phyloP scores from a whole-genome alignment of 1,284 basidiomycete genomes.

The Apiotrichum porosum region DNA sequence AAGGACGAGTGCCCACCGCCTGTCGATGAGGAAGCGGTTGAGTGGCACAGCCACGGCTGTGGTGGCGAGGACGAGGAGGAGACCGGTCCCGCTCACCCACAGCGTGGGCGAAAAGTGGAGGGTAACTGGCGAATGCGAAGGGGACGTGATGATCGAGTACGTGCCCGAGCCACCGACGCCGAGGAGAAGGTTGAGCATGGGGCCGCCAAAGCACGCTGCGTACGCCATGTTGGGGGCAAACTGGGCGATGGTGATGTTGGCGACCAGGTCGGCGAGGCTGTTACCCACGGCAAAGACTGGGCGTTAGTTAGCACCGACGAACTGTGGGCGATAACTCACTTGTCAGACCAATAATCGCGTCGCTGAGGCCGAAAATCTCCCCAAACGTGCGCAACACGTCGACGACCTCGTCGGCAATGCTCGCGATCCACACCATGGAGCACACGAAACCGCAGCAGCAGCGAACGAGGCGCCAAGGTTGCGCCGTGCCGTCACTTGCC shows the following conservation, averaged over 20 bases:
- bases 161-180: conserved; percentile 47
- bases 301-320: conserved; percentile 3
- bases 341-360: conserved; percentile 92
- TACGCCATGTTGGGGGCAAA: conserved; percentile 50
- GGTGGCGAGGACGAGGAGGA: conserved; percentile 65
- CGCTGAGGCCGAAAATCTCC: conserved; percentile 87
- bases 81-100: conserved; percentile 71
- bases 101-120: conserved; percentile 78
- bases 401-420: conserved; percentile 89
- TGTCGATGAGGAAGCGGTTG: conserved; percentile 73
- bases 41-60: conserved; percentile 81
- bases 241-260: conserved; percentile 86
- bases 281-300: conserved; percentile 88
- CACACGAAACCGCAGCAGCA: conserved; percentile 85
- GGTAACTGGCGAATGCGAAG: conserved; percentile 61
- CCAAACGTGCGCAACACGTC: conserved; percentile 86
- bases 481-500: conserved; percentile 59
- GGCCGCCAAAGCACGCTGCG: conserved; percentile 50
- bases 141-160: conserved; percentile 42
- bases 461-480: conserved; percentile 62
- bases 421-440: conserved; percentile 90
- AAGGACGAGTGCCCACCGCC: conserved; percentile 72
- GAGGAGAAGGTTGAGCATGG: conserved; percentile 91
- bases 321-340: conserved; percentile 42
- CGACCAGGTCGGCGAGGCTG: conserved; percentile 91